A percentile compares a stretch with the other conserved stretches of the same genome.
Conservation (phyloP, 2,329 filamentous ascomycete genomes). For the Dothideomycetidae sp. region DNA sequence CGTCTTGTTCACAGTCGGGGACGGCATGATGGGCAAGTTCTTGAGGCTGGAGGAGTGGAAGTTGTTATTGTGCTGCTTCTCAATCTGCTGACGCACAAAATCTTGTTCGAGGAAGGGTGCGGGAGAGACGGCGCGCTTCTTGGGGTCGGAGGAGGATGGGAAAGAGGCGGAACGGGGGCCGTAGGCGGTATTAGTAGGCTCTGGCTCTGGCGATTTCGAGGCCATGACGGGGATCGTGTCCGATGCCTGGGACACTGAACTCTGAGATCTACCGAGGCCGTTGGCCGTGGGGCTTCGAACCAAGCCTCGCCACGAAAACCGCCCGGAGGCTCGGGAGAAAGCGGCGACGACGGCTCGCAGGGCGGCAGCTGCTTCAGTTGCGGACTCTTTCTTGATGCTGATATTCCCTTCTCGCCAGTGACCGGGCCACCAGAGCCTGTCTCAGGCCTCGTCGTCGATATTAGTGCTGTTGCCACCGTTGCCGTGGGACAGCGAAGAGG, state of each 20-base stretch:
- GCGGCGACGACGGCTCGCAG: no score
- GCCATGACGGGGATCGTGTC: no score
- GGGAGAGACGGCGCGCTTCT: conserved; percentile 16
- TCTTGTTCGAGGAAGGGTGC: conserved; percentile 33
- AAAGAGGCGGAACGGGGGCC: conserved; percentile 3
- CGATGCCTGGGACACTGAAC: no score
- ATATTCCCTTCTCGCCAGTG: no score
- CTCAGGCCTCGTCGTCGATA: no score
- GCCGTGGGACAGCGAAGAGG: no score
- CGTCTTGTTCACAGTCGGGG: conserved; percentile 69
- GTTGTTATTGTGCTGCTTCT: conserved; percentile 43
- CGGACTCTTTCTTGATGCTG: no score
- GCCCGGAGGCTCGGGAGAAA: neutral
- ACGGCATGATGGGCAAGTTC: conserved; percentile 27
- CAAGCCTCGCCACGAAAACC: neutral
- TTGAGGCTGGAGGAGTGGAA: conserved; percentile 44
- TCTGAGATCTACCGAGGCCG: conserved; percentile 9
- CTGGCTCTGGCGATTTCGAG: no score
- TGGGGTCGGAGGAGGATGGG: conserved; percentile 13
- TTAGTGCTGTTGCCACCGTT: no score
- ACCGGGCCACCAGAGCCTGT: neutral
- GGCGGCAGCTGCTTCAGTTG: no score
- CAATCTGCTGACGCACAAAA: conserved; percentile 43
- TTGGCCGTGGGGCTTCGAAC: conserved; percentile 8
- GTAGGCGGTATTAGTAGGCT: conserved; percentile 9